A percentile compares a stretch with the other conserved stretches of the same genome.
phyloP scores from a whole-genome alignment of 164 flowering plant species.

The Nymphaea colorata region DNA sequence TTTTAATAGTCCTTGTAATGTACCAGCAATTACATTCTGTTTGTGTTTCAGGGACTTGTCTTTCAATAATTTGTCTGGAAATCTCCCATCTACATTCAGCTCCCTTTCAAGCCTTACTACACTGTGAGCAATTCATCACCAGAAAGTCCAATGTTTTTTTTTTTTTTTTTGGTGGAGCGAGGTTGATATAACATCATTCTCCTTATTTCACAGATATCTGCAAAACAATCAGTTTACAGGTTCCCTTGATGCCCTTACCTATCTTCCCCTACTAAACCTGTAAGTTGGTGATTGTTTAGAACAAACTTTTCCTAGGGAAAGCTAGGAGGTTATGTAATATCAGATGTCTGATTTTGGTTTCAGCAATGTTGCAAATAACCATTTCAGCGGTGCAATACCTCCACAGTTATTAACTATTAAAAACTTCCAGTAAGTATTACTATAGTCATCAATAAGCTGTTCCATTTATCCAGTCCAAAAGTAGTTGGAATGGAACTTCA shows the following conservation, averaged over 20 bases:
- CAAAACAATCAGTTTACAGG: slow-evolving; percentile 88
- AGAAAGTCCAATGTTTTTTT: background rate
- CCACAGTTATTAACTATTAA: slow-evolving; percentile 42
- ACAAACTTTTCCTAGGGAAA: background rate
- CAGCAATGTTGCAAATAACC: slow-evolving; percentile 79
- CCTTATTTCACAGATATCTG: slow-evolving; percentile 47
- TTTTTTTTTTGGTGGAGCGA: background rate
- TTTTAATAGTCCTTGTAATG: no score
- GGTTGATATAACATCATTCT: slow-evolving; percentile 2
- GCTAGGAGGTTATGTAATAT: background rate
- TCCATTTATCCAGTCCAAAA: background rate
- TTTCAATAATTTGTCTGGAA: slow-evolving; percentile 51
- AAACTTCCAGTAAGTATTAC: slow-evolving; percentile 51
- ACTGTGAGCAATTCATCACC: slow-evolving; percentile 40
- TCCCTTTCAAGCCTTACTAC: slow-evolving; percentile 44
- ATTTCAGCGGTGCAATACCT: slow-evolving; percentile 83
- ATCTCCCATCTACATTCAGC: slow-evolving; percentile 58
- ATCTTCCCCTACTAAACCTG: slow-evolving; percentile 71
- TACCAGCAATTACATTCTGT: no score
- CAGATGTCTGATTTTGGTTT: background rate
- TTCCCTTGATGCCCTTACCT: slow-evolving; percentile 63
- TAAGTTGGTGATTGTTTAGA: slow-evolving; percentile 24
- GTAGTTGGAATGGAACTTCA: background rate
- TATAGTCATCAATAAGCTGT: background rate
- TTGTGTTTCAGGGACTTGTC: slow-evolving; percentile 73